Base-by-base conservation (phyloP, 169 alveolate genomes). In the Hepatocystis sp. region DNA sequence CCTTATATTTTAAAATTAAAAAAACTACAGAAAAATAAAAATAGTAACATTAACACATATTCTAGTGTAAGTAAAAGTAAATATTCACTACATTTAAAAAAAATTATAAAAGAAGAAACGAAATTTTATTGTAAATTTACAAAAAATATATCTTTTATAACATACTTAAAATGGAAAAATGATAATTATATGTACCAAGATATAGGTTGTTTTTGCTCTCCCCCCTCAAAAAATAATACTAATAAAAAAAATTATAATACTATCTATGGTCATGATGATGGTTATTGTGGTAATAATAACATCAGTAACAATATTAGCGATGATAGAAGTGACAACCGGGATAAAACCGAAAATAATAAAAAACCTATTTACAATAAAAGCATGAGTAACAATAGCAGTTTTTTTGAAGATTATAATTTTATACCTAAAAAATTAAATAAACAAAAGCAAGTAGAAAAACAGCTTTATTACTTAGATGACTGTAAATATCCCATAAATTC, bases 141-240 rank as follows among this genome's bases (percentile, higher is more conserved):
- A 10, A 46, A 66, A 66, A 49, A 66, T 53, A 39, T 66, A 17
- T 34, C 65, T 13, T 47, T 46, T 40, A 39, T 66, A 17, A 66
- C 46, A 1, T 56, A 49, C 40, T 66, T 66, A 25, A 23, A 4
- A 2, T 4, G n/a, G 23, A 28, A 11, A 11, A n/a, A 55, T 21
- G 23, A 55, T 17, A 11, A 19, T 34, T 3, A 40, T 11, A 40
- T 11, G 49, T 11, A 40, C n/a, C 2, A 1, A n/a, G n/a, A n/a
- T n/a, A n/a, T n/a, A n/a, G n/a, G n/a, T n/a, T n/a, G n/a, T n/a
- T n/a, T n/a, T n/a, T n/a, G n/a, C n/a, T n/a, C n/a, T n/a, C n/a
- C n/a, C n/a, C 3, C 21, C 21, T 2, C 10, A 51, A 2, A 51
- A 17, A 3, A 10, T 15, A 15, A 4, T 51, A 51, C 15, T 19